Conservation (phyloP, 2,329 filamentous ascomycete species). For the Paramyrothecium sp. region DNA sequence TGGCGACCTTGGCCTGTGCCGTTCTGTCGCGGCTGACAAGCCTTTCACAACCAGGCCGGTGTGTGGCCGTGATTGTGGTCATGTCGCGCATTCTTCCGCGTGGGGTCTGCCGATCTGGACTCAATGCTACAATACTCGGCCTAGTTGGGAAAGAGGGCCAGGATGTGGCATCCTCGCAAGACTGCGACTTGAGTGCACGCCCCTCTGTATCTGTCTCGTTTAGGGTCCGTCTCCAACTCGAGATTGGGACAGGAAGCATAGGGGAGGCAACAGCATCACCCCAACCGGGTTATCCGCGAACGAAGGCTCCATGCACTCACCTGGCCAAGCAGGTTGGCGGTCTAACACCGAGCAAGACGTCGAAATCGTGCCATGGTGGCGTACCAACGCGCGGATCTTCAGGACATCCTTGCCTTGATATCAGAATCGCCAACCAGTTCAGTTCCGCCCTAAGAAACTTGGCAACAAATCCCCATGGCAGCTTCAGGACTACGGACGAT, state of each 20-base stretch:
- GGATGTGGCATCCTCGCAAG: neutral
- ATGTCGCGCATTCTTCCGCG: neutral
- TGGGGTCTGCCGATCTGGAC: neutral
- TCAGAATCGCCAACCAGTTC: neutral
- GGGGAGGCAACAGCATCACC: too few relatives aligned
- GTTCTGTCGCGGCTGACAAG: too few relatives aligned
- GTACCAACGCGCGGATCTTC: neutral
- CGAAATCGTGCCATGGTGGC: neutral
- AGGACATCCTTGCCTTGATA: neutral
- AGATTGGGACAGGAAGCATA: too few relatives aligned
- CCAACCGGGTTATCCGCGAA: too few relatives aligned
- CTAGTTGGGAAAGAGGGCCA: neutral
- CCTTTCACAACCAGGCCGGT: neutral
- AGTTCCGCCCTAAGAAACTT: neutral
- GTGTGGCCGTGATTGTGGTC: neutral
- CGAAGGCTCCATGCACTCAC: neutral
- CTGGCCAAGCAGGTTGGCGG: neutral
- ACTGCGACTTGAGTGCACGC: too few relatives aligned
- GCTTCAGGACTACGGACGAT: neutral
- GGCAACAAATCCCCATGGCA: neutral
- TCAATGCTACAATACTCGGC: neutral
- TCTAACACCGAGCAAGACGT: too few relatives aligned
- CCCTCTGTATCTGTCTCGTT: too few relatives aligned
- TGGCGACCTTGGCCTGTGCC: too few relatives aligned
- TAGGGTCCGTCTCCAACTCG: too few relatives aligned